phyloP scores from a whole-genome alignment of 2,329 filamentous ascomycete species.

The Diaporthe destruens region DNA sequence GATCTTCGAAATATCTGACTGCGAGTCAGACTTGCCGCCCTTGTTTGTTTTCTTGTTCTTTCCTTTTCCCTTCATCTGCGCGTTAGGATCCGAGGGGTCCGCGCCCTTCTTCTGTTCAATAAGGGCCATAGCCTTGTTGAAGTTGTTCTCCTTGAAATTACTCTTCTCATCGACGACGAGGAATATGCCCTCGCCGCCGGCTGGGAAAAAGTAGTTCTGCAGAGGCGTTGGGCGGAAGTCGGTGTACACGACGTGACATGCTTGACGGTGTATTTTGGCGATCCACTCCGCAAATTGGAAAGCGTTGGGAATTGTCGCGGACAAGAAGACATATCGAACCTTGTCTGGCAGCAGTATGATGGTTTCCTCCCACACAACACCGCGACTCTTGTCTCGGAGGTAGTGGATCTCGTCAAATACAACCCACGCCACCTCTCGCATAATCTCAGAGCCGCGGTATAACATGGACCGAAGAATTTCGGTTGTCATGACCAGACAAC shows the following conservation, averaged over 20 bases:
- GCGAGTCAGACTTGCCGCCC: conserved; percentile 75
- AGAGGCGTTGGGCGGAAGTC: conserved; percentile 97
- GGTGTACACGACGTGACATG: conserved; percentile 98
- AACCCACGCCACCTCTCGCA: conserved; percentile 99
- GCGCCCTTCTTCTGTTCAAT: conserved; percentile 90
- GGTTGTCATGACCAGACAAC: conserved; percentile 98
- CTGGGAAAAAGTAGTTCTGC: conserved; percentile 98
- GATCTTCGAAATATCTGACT: conserved; percentile 94
- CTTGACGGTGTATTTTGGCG: conserved; percentile 95
- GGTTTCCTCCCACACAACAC: conserved; percentile 99
- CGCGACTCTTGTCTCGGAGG: conserved; percentile 92
- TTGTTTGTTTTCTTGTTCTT: conserved; percentile 95
- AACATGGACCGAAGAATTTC: conserved; percentile 99
- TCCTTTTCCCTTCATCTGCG: conserved; percentile 86
- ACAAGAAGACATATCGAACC: conserved; percentile 98
- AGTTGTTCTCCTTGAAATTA: conserved; percentile 95
- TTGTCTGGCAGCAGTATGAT: conserved; percentile 98
- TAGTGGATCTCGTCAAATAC: conserved; percentile 99
- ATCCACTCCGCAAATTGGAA: conserved; percentile 99
- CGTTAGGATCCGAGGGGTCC: conserved; percentile 82
- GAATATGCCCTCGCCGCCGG: conserved; percentile 91
- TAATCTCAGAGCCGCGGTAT: conserved; percentile 97
- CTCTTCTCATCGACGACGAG: conserved; percentile 97
- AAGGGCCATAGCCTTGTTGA: conserved; percentile 92
- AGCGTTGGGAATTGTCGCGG: conserved; percentile 97